Evolutionary conservation across 1,284 basidiomycete species (phyloP), one percentile per base, ranked within the genome.

Genomic region (Moniliophthora roreri): DNA sequence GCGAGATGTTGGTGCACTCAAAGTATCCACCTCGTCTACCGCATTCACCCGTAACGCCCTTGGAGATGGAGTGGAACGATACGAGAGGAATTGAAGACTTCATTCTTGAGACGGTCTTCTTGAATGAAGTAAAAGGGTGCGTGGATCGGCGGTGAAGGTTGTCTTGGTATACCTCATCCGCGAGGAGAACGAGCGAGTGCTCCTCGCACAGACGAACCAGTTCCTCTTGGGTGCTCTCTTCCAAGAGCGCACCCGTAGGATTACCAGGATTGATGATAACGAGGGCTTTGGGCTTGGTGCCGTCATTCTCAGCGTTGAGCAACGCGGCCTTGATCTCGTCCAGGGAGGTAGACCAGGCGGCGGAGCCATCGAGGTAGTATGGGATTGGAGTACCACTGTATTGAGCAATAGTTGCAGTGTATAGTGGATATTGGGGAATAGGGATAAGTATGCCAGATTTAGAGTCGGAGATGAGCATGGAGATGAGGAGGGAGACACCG

Each of bases 241-340:
- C 81, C 10, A 98, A 79, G 54, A 95, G 80, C 2, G 87, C 84
- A 38, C 95, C 95, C 0, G 95, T 97, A 18, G 95, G 95, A 74
- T 98, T 98, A 24, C 95, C 95, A 1, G 95, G 95, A 75, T 97
- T 97, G 78, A 98, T 97, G 63, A 97, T 84, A 54, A 95, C 95
- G 56, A 98, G 82, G 2, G 90, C 93, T 64, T 89, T 91, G 49
- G 91, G 79, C 9, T 73, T 72, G 26, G 80, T 76, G 53, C 89
- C 89, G 8, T 88, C 81, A 55, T 75, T 71, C 34, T 80, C 74
- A 1, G 91, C 91, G 50, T 87, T 80, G 21, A 80, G 75, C 55
- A 98, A 76, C 11, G 88, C 84, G 1, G 77, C 72, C 54, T 84
- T 77, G 63, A 99, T 85, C 46, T 85, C 81, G 10, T 76, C 65